Evolutionary conservation across 2,329 filamentous ascomycete species (phyloP).

Genomic region (Penicillium capsulatum): DNA sequence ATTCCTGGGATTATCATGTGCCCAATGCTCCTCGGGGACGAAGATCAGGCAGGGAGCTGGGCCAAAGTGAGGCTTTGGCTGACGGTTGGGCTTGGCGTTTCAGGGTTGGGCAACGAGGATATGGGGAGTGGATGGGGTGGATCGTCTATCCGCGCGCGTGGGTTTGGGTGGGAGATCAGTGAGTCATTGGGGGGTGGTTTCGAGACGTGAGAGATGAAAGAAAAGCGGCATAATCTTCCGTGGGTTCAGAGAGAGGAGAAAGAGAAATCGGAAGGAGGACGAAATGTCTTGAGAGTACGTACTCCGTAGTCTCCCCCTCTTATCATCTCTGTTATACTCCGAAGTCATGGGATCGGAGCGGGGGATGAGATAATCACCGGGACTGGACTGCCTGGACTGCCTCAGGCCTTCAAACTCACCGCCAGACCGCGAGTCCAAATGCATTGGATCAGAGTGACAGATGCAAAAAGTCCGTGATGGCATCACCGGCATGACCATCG

Average conservation of each 20-base stretch:
- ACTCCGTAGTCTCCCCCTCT: too few species aligned
- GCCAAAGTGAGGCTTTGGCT: conserved; percentile 19
- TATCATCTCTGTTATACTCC: too few species aligned
- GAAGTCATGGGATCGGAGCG: too few species aligned
- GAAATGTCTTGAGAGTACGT: too few species aligned
- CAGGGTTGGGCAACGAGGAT: conserved; percentile 17
- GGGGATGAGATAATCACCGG: too few species aligned
- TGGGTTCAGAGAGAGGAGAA: too few species aligned
- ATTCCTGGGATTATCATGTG: conserved; percentile 4
- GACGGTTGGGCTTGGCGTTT: conserved; percentile 7
- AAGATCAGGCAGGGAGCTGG: conserved; percentile 14
- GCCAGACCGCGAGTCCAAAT: neutral
- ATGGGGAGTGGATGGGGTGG: neutral
- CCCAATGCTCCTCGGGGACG: conserved; percentile 11
- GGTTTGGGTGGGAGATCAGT: neutral
- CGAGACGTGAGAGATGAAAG: too few species aligned
- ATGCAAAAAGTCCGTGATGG: neutral
- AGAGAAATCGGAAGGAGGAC: too few species aligned
- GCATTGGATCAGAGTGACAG: neutral
- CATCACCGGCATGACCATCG: neutral
- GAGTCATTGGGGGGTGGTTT: too few species aligned
- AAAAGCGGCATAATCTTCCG: too few species aligned
- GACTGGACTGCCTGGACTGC: too few species aligned
- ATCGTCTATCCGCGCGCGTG: neutral
- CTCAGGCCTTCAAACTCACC: neutral